Base-by-base conservation (phyloP, 805 yeast genomes). In the Hanseniaspora taiwanica region DNA sequence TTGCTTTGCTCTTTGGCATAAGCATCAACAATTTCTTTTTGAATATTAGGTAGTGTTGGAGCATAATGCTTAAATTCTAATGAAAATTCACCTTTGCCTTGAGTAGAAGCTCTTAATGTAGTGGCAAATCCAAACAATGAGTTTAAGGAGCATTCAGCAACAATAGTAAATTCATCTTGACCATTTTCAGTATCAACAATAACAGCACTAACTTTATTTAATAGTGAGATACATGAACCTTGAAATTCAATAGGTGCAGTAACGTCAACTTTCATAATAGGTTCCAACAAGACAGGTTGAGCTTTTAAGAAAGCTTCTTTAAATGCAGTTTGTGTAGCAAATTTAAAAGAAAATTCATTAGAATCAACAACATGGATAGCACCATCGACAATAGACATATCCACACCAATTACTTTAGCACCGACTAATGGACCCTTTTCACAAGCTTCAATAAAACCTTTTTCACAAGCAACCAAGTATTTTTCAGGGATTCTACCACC, bases 401-500 rank as follows among this genome's bases (percentile, higher is more conserved):
- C 77, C 34, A 80, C 93, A 51, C 96, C 96, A 44, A 89, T 68
- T 37, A 91, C 98, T 53, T 74, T 78, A 59, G 89, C 95, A 23
- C 99, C 99, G 46, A 85, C 78, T 49, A 91, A 72, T 37, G 98
- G 98, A 51, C 99, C 99, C 72, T 85, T 86, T 59, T 84, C 93
- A 61, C 85, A 73, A 44, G 89, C 81, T 49, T 91, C 98, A 46
- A 84, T 93, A 63, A 89, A 91, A 45, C 97, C 98, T 65, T 85
- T 84, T 49, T 76, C 80, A 74, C 96, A 87, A 13, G 97, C 97
- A 53, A 78, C 74, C 55, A 91, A 69, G 71, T 76, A 91, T 66
- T 91, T 91, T 56, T 91, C 97, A 42, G 95, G 80, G 59, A 91
- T 87, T 69, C 83, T 83, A 58, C 99, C 99, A 54, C 98, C 97